Evolutionary conservation across 2,329 filamentous ascomycete species (phyloP), one percentile per base, ranked within the genome.

Genomic region (Emergomyces africanus): DNA sequence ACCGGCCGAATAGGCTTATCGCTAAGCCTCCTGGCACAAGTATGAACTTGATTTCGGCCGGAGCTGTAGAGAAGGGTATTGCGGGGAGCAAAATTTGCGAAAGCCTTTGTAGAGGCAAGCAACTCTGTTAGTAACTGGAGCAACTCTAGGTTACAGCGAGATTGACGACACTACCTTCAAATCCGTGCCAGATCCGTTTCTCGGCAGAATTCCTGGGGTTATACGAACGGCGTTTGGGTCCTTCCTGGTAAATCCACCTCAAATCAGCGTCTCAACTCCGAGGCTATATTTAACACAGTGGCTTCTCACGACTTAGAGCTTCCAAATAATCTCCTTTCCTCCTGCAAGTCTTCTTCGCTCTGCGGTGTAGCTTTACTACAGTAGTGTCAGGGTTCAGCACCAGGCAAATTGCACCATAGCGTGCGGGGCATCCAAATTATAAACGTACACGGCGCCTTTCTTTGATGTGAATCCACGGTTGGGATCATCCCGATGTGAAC

Each of bases 311-410:
- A 58, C 59, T 25, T 50, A 46, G 53, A 59, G 14, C 56, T 49
- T 41, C 61, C 59, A 20, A 61, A 42, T 14, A 62, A 44, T 39
- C 61, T 60, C 46, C 48, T 54, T 51, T 62, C 61, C 10, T 62
- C 58, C 48, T 60, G 54, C 54, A 37, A 55, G 25, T 60, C 37
- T 20, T 55, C 53, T 33, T 55, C 39, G 25, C 18, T 42, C 25
- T 35, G 54, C 12, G 53, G 15, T 30, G 54, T 20, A 44, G 15
- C 15, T 44, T 44, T 33, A 18, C 54, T 55, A 25, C 2, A 15
- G 28, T 55, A 15, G 33, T 28, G 25, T 54, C 33, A 54, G 20
- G 20, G 33, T 54, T n/a, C 37, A 54, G 50, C 18, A 54, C n/a
- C 20, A 20, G 50, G 9, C 33, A 39, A 15, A n/a, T 14, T 25